Base-by-base conservation (phyloP, 352 stramenopile species). In the Phytophthora pini region DNA sequence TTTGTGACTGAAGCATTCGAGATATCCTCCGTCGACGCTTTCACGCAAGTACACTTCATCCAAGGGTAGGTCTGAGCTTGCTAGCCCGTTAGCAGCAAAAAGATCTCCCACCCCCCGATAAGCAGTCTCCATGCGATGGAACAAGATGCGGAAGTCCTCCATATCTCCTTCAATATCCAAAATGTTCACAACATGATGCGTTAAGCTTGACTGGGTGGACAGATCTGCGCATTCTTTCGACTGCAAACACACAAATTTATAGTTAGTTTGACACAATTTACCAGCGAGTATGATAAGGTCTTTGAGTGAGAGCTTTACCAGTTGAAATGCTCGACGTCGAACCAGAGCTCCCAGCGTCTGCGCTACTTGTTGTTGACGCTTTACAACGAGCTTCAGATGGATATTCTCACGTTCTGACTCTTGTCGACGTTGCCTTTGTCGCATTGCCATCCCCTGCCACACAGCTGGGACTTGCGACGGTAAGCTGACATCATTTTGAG, bases 1-100 rank as follows among this genome's bases (percentile, higher is more conserved):
- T 17, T 77, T 80, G 43, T 63, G 78, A 10, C 56, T 68, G n/a
- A 79, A 71, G 27, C 80, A 29, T 41, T 77, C 69, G n/a, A 77
- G 49, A n/a, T 65, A 72, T 2, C 61, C 68, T 24, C 69, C 69
- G 2, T 45, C 68, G 3, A 44, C 41, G 4, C 49, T 56, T 17
- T 77, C 69, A 47, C 68, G 65, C 6, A 77, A 53, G 13, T 67
- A 56, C 15, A 71, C 60, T 26, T 77, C 65, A 46, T 60, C 61
- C 7, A 50, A 40, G 5, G 69, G 63, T 5, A 64, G 43, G 40
- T 62, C 69, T 56, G 74, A 65, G 13, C 59, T 46, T 6, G 32
- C 45, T 8, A 74, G 41, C 0, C 69, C 64, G 34, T 74, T 77
- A 1, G 59, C 46, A 9, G 58, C 58, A 27, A 76, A 71, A 5